Evolutionary conservation across 257 asterid species (phyloP), one percentile per base, ranked within the genome.

Genomic region (Ophiorrhiza pumila): DNA sequence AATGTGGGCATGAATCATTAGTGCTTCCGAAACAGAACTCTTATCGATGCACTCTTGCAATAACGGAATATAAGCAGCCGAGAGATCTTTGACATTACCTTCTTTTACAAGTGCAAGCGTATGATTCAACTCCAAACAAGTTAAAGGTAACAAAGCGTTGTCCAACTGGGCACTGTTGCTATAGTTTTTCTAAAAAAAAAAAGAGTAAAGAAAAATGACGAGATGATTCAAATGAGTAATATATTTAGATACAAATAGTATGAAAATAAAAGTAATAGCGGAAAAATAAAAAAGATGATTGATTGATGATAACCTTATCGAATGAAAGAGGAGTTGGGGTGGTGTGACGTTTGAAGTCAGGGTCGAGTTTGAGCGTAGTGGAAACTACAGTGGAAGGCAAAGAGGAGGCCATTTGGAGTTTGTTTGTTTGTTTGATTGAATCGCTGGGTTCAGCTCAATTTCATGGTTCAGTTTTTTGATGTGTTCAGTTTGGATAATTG

Each of bases 331-430:
- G 80, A 72, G 91, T 62, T 50, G n/a, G n/a, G n/a, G 87, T 62
- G 71, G 80, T 18, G 71, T 67, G 74, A 72, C 84, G 89, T 86
- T 80, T 85, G 85, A 87, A 74, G 12, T 87, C 87, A 20, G 82
- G 74, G 71, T 90, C 89, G 74, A 90, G 90, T 87, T 85, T 90
- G 85, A 89, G 78, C 47, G 87, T 65, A 89, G 75, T 86, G 83
- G 79, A 85, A 72, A 83, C 82, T 60, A 75, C 81, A 71, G 83
- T 83, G 25, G 93, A 85, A 43, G 95, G 95, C 80, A 93, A 80
- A 65, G 97, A 87, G n/a, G 97, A 87, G n/a, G 98, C 97, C 98
- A 93, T 93, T 6, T 29, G 7, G 17, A 57, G 2, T 0, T 0
- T 13, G 10, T 62, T 62, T 0, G 6, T 14, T 31, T 4, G 35